Evolutionary conservation across 345 rosid species (phyloP), one percentile per base, ranked within the genome.

Genomic region (Gossypium bickii): DNA sequence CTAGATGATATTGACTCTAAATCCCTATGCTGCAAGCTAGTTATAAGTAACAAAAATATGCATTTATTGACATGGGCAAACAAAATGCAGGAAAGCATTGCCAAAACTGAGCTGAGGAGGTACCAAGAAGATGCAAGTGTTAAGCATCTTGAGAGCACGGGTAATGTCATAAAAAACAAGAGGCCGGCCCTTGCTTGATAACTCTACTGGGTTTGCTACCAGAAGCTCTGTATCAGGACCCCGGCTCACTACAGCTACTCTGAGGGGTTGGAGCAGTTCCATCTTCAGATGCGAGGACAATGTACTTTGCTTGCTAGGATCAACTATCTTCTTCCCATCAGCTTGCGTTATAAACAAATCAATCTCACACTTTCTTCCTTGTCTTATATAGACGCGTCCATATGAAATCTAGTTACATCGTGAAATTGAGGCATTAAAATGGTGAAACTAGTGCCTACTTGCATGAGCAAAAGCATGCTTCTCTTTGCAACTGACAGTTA

Each of bases 171-270:
- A 76, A 63, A 95, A 95, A 83, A 92, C 99, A 66, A 89, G 90
- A 67, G 99, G 99, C 20, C 99, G 17, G 17, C 99, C 98, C 65
- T 89, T 95, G 76, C 98, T 92, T 10, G 94, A 91, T 83, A 93
- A 78, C 76, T 93, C 96, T 57, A 95, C 99, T 16, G 94, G 97
- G 74, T 95, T 95, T 70, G 97, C 96, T n/a, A 95, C 96, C 62
- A 90, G 79, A 65, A 93, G 90, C 83, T 95, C 93, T 1, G 89
- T 89, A 80, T 95, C 99, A 63, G 99, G 99, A 72, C 97, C 99
- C 16, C 96, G 85, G 74, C 86, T 90, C 58, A 85, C 86, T 25
- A 87, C 72, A 8, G 89, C 88, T 38, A 91, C 99, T 83, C 94
- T 89, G 18, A 95, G 87, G 75, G 98, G 98, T 65, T 82, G 92